Base-by-base conservation (phyloP, 2,329 filamentous ascomycete genomes). In the Sclerotinia sclerotiorum region DNA sequence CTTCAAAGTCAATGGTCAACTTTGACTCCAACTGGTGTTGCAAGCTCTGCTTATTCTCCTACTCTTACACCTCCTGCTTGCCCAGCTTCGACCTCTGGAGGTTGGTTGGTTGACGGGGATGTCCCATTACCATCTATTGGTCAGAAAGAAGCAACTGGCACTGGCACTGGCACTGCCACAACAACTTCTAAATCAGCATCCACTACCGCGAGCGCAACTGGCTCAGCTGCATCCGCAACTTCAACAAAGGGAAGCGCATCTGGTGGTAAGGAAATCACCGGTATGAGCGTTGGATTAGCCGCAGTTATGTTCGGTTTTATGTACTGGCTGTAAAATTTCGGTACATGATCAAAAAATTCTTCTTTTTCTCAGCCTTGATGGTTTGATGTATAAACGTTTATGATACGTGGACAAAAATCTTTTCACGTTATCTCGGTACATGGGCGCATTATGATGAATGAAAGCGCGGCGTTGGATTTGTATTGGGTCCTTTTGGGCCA, bases 1-100 rank as follows among this genome's bases (percentile, higher is more conserved):
- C 84, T 97, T 69, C 88, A 89, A 80, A 83, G 81, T 39, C 88
- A 92, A 73, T 97, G 93, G 93, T 88, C 88, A 8, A 90, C 86
- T 5, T 80, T 92, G 65, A 85, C 81, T 10, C 92, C 93, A 0
- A 87, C 87, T 0, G 90, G 92, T 46, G 84, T 94, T 54, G 83
- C 84, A 54, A 84, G 84, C 64, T 84, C 86, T 2, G 84, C 85
- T 39, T 96, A 96, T 80, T 84, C 85, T 29, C 83, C 88, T 7
- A 83, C 81, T 2, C 82, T 88, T 19, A 87, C 86, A 1, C 85
- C 90, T 1, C 87, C 90, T 3, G 80, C 84, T 2, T 97, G 93
- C 79, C 93, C 93, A 10, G 80, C 84, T 1, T 89, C 87, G 39
- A 94, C 91, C 0, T 75, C 83, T 1, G 86, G 84, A 35, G 86